phyloP scores from a whole-genome alignment of 2,329 filamentous ascomycete species.

The Fusarium fracticaudum region DNA sequence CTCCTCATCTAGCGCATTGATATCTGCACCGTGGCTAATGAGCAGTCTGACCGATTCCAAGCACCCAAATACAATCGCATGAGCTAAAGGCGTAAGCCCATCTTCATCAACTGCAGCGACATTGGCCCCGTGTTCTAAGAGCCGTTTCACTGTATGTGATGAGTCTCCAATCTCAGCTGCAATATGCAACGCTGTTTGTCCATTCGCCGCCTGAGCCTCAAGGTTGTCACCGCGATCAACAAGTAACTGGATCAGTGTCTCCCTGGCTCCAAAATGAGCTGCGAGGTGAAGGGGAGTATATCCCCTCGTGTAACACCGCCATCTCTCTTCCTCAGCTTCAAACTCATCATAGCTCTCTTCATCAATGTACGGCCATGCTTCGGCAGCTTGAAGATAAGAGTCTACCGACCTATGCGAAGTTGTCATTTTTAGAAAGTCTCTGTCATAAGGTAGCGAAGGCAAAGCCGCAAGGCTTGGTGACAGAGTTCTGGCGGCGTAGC shows the following conservation, averaged over 20 bases:
- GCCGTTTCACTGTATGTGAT: accelerated
- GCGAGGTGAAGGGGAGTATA: not conserved
- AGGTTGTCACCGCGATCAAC: not conserved
- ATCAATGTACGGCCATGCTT: not conserved
- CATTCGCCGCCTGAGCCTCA: not conserved
- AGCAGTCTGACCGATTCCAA: not conserved
- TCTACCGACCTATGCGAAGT: not conserved
- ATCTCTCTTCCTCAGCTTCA: not conserved
- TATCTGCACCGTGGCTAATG: not conserved
- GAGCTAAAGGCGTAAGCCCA: not conserved
- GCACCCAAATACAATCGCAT: not conserved
- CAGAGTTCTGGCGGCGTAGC: not conserved
- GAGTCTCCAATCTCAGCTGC: not conserved
- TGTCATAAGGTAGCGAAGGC: not conserved
- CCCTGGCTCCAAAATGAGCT: not conserved
- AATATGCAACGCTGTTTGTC: not conserved
- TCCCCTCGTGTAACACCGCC: not conserved
- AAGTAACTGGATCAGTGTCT: not conserved
- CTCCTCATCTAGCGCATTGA: not conserved
- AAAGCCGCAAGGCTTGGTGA: not conserved
- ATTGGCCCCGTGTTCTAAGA: not conserved
- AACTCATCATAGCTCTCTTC: not conserved
- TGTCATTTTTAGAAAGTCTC: not conserved
- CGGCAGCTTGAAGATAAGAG: not conserved
- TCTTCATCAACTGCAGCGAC: not conserved